Conservation (phyloP, 495 filamentous ascomycete genomes). For the Trichoderma virens region DNA sequence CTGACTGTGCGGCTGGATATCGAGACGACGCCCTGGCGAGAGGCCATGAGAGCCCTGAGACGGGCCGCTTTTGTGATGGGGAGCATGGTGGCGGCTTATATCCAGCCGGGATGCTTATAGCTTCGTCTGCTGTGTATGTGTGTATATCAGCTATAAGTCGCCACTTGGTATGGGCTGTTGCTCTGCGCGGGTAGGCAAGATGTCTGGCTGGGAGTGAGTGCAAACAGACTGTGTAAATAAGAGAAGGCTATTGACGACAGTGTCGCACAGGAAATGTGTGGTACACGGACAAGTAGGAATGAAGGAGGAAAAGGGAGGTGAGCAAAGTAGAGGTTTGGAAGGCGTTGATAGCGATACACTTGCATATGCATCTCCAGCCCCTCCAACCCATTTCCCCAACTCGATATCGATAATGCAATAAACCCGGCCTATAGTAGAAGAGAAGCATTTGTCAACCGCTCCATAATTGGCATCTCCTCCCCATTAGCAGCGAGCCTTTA, state of each 20-base stretch:
- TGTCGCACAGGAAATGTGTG: too few species aligned
- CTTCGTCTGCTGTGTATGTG: neutral
- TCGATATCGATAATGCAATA: conserved; percentile 1
- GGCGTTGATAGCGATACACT: neutral
- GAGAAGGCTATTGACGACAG: too few species aligned
- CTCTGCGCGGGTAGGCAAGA: too few species aligned
- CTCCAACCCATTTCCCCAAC: neutral
- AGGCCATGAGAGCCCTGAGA: neutral
- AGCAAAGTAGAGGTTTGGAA: neutral
- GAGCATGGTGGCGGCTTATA: conserved; percentile 1
- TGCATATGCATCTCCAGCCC: neutral
- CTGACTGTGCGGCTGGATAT: neutral
- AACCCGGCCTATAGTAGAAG: neutral
- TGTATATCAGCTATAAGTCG: neutral
- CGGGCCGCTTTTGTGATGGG: conserved; percentile 1
- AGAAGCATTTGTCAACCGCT: conserved; percentile 2
- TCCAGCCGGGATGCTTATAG: neutral
- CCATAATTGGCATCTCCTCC: neutral
- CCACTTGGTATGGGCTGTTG: neutral
- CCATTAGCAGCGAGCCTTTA: neutral
- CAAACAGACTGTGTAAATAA: too few species aligned
- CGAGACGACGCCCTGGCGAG: neutral
- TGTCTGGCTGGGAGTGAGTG: too few species aligned
- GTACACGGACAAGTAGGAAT: too few species aligned
- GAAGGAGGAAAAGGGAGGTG: neutral